Evolutionary conservation across 2,329 filamentous ascomycete genomes (phyloP), one percentile per base, ranked within the genome.

Genomic region (Exophiala aquamarina): DNA sequence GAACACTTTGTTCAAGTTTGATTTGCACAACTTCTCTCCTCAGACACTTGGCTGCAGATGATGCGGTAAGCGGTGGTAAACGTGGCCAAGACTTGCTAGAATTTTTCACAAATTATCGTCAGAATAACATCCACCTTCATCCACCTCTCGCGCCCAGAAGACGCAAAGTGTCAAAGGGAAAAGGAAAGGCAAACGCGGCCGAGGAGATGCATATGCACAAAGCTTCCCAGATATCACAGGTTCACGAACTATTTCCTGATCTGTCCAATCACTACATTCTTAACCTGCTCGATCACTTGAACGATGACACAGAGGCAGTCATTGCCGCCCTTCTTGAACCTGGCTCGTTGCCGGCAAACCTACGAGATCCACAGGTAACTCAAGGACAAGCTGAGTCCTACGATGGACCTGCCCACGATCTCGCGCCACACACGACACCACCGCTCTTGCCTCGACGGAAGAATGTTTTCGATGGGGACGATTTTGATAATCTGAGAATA

Each of bases 231-330:
- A 82, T 97, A 41, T 86, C 86, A 0, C 89, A 94, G 64, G 78
- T 98, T n/a, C 90, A 95, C 63, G 92, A 98, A 62, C 74, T 97
- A 0, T 96, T 97, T 61, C 89, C 92, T 0, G 82, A 95, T 53
- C 73, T 97, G 8, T 90, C 91, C 4, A 84, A 87, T 3, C 87
- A 79, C 0, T 97, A 95, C 62, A 74, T 97, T 13, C 77, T 87
- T 14, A 86, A 80, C 59, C 76, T 95, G 8, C 75, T 96, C 18
- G 86, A 92, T 59, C 83, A 88, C 62, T 96, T 93, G 63, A 70
- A 73, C 35, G 83, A 93, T 56, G 76, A 91, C 59, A 78, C 85
- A 0, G 90, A 96, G 66, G 78, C 84, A 63, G 84, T 93, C 28
- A 84, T 93, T 51, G 81, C 87, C 4, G 87, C 92, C 64, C 74